Conservation (phyloP, 2,329 filamentous ascomycete genomes). For the Dothideomycetes sp. region DNA sequence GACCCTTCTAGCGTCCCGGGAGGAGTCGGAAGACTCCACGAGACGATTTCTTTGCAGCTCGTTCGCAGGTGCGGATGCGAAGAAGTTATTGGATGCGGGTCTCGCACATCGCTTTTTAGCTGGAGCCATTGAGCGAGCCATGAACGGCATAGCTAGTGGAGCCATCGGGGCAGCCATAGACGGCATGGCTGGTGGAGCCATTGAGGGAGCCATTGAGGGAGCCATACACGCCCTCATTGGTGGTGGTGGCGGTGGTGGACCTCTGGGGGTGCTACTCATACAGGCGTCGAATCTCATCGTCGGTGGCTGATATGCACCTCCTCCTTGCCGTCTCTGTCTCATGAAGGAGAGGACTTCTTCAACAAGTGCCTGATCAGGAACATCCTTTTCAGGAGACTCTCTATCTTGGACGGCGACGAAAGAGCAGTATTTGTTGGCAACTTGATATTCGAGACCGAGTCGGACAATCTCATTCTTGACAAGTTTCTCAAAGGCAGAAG, state of each 20-base stretch:
- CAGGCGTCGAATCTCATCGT: not conserved
- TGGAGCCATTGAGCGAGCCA: too few species aligned
- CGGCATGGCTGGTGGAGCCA: too few species aligned
- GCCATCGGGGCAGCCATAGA: too few species aligned
- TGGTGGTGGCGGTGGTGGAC: too few species aligned
- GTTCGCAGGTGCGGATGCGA: too few species aligned
- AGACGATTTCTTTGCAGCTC: too few species aligned
- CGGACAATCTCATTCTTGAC: constrained; percentile 57
- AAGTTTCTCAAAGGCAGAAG: constrained; percentile 48
- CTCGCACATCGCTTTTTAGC: too few species aligned
- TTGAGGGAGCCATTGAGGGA: not conserved
- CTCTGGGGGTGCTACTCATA: too few species aligned
- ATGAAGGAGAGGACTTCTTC: not conserved
- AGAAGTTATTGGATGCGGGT: too few species aligned
- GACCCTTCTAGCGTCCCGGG: not conserved
- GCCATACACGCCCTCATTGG: not conserved
- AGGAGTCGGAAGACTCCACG: not conserved
- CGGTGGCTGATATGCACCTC: not conserved
- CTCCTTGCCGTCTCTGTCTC: not conserved
- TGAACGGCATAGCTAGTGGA: too few species aligned
- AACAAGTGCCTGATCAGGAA: not conserved
- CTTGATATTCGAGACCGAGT: constrained; percentile 56
- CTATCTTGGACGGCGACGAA: constrained; percentile 58
- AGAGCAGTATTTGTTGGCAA: constrained; percentile 61
- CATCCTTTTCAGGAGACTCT: constrained; percentile 1